Evolutionary conservation across 1,284 basidiomycete species (phyloP).

Genomic region (Afroboletus lepidellus): DNA sequence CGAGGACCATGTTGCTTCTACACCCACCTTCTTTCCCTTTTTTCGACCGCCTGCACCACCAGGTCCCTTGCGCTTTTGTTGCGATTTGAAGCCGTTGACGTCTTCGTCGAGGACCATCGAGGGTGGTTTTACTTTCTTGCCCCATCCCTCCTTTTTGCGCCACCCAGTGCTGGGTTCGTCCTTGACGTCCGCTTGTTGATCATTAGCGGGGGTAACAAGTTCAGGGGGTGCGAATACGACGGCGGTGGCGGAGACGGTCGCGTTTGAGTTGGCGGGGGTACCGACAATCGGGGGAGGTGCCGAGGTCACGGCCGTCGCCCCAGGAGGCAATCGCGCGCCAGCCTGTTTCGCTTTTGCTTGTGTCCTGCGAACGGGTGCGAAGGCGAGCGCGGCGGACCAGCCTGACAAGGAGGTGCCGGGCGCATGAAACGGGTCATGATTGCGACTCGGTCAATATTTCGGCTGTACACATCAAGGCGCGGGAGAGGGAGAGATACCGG

Average conservation of each 20-base stretch:
- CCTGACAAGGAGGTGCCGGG: conserved; percentile 40
- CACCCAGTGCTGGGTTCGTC: conserved; percentile 22
- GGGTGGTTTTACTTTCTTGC: conserved; percentile 84
- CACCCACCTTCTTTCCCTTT: conserved; percentile 63
- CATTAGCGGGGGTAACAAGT: conserved; percentile 41
- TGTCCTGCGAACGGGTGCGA: conserved; percentile 70
- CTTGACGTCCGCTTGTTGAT: conserved; percentile 26
- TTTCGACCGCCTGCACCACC: conserved; percentile 43
- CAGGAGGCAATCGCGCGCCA: conserved; percentile 56
- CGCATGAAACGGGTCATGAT: conserved; percentile 33
- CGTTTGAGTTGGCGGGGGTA: conserved; percentile 14
- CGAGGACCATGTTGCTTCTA: not conserved
- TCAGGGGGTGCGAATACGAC: conserved; percentile 71
- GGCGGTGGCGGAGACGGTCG: conserved; percentile 61
- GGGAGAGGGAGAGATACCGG: conserved; percentile 65
- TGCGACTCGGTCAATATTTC: conserved; percentile 39
- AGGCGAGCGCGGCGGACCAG: conserved; percentile 86
- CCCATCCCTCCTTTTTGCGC: conserved; percentile 59
- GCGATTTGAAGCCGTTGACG: conserved; percentile 74
- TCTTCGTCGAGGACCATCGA: conserved; percentile 86
- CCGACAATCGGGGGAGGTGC: conserved; percentile 19
- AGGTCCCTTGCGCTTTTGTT: conserved; percentile 44
- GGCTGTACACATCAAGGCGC: conserved; percentile 37
- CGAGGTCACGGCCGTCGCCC: conserved; percentile 40
- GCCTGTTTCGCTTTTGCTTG: conserved; percentile 53